These are phyloP conservation scores for Exophiala spinifera DNA, from an alignment of 2,329 filamentous ascomycete genomes.

Conservation along the genomic window DNA sequence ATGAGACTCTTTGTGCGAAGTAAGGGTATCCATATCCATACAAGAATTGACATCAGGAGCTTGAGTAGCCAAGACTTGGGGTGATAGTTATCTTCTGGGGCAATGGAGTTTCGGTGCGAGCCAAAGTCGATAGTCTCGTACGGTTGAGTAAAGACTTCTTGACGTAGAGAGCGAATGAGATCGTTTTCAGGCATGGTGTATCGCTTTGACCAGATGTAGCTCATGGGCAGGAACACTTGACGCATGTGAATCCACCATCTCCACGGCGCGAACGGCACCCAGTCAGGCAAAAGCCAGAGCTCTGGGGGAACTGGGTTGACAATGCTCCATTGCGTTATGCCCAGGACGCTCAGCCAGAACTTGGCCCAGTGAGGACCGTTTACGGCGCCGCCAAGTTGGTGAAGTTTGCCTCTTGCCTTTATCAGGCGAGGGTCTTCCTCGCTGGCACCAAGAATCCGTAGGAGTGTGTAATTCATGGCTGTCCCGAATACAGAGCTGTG, in stretches of 20 bases:
- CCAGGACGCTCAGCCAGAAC: constrained; percentile 85
- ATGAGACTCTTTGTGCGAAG: constrained; percentile 65
- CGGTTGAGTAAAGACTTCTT: constrained; percentile 79
- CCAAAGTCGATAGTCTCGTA: constrained; percentile 76
- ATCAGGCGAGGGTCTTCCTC: constrained; percentile 81
- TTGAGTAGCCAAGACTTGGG: constrained; percentile 85
- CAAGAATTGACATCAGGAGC: constrained; percentile 71
- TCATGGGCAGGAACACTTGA: constrained; percentile 92
- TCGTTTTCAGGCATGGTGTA: constrained; percentile 76
- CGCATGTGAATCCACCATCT: constrained; percentile 98
- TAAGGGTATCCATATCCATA: constrained; percentile 76
- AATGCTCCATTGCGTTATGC: constrained; percentile 81
- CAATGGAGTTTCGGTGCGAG: constrained; percentile 77
- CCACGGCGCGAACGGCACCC: constrained; percentile 86
- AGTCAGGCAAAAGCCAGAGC: constrained; percentile 88
- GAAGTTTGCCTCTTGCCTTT: constrained; percentile 76
- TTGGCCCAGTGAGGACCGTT: constrained; percentile 94
- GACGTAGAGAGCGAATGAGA: constrained; percentile 66
- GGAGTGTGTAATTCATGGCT: constrained; percentile 75
- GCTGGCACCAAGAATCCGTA: constrained; percentile 78
- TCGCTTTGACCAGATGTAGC: constrained; percentile 78
- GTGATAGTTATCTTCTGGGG: constrained; percentile 80
- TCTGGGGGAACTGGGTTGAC: constrained; percentile 94
- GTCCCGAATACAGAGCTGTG: constrained; percentile 91
- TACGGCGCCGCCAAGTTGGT: constrained; percentile 79